Conservation (phyloP, 495 filamentous ascomycete genomes). For the Tuber magnatum region DNA sequence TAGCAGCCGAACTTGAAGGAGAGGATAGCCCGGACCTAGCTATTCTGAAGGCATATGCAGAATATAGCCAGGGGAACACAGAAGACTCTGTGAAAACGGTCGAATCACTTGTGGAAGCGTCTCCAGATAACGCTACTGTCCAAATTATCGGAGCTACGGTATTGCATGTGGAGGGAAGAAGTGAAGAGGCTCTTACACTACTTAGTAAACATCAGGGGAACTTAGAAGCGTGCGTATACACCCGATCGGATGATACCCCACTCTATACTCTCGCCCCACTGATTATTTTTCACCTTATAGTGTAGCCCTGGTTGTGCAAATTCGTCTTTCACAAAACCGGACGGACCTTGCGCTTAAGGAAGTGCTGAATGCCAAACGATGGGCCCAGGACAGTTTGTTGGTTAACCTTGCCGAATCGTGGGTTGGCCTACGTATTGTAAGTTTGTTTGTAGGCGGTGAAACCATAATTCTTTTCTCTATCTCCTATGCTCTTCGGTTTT, state of each 20-base stretch:
- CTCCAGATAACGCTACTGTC: slow-evolving; percentile 68
- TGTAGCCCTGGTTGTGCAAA: slow-evolving; percentile 74
- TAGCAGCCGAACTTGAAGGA: slow-evolving; percentile 58
- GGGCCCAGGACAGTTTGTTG: slow-evolving; percentile 89
- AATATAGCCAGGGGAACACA: slow-evolving; percentile 54
- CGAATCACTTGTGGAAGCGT: slow-evolving; percentile 58
- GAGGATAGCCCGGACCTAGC: slow-evolving; percentile 65
- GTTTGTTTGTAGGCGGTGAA: slow-evolving; percentile 36
- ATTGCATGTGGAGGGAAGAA: slow-evolving; percentile 64
- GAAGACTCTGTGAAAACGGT: slow-evolving; percentile 56
- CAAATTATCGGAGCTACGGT: slow-evolving; percentile 74
- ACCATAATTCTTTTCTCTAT: background rate
- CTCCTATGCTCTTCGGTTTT: background rate
- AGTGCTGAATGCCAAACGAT: slow-evolving; percentile 78
- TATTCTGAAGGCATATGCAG: slow-evolving; percentile 70
- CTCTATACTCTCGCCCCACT: background rate
- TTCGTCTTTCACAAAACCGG: slow-evolving; percentile 83
- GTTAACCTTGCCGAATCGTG: slow-evolving; percentile 94
- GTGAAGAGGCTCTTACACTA: slow-evolving; percentile 73
- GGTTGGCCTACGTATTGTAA: slow-evolving; percentile 80
- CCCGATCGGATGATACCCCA: background rate
- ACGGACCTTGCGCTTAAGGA: slow-evolving; percentile 85
- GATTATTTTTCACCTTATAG: slow-evolving; percentile 9
- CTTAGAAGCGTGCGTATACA: slow-evolving; percentile 65
- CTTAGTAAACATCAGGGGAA: slow-evolving; percentile 74